Evolutionary conservation across 805 yeast species (phyloP).

Genomic region (Wickerhamiella australiensis): DNA sequence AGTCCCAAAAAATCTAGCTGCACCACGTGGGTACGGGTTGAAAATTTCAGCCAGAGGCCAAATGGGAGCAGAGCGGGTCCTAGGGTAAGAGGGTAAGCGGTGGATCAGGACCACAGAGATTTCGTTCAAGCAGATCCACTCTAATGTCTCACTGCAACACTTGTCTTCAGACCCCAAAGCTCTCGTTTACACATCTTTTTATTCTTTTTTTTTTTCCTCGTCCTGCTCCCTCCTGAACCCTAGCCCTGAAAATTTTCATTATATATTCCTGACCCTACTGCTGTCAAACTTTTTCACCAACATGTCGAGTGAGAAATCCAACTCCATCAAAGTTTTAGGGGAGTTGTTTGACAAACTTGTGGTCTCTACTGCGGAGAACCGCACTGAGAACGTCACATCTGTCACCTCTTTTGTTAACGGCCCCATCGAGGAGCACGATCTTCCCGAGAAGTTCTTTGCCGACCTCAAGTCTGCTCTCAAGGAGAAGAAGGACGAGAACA

Average conservation of each 20-base stretch:
- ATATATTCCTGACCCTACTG: slow-evolving; percentile 14
- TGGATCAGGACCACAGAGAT: too few species aligned
- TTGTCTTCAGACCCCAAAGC: too few species aligned
- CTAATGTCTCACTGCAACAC: too few species aligned
- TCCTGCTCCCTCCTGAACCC: slow-evolving; percentile 3
- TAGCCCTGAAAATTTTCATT: slow-evolving; percentile 11
- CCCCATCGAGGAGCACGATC: slow-evolving; percentile 96
- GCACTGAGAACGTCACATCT: slow-evolving; percentile 75
- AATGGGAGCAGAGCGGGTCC: too few species aligned
- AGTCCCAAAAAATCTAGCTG: too few species aligned
- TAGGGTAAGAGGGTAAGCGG: background rate
- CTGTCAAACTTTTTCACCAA: slow-evolving; percentile 1
- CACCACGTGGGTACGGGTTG: background rate
- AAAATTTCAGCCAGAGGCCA: background rate
- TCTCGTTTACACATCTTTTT: too few species aligned
- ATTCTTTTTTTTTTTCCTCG: too few species aligned
- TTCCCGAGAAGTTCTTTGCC: slow-evolving; percentile 76
- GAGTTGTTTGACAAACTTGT: slow-evolving; percentile 88
- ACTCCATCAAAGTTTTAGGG: slow-evolving; percentile 56
- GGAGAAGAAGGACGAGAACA: slow-evolving; percentile 60
- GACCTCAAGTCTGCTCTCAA: slow-evolving; percentile 63
- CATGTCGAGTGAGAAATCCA: slow-evolving; percentile 23
- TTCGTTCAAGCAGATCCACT: too few species aligned
- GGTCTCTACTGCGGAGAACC: slow-evolving; percentile 71
- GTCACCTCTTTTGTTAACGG: slow-evolving; percentile 91